Evolutionary conservation across 2,329 filamentous ascomycete genomes (phyloP), one percentile per base, ranked within the genome.

Genomic region (Purpureocillium takamizusanense): DNA sequence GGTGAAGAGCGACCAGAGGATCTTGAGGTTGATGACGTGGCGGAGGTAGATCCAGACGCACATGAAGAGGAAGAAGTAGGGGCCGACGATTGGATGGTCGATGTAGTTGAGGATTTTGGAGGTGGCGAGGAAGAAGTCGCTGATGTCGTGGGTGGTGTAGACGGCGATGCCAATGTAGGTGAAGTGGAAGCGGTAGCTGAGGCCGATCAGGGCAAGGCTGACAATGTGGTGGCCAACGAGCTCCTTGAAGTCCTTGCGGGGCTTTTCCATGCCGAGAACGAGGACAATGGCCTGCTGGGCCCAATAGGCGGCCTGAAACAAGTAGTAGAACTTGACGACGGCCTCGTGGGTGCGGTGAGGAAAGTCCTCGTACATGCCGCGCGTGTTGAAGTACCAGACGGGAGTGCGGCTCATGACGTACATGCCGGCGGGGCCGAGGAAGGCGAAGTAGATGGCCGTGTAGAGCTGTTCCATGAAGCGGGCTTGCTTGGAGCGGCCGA

Each of bases 401-500:
- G 88, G 82, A n/a, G 86, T 90, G 45, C 76, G 74, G 54, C 76
- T 83, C 89, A 97, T 95, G 57, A 95, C 85, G 57, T 83, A 95
- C 53, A 95, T 61, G 38, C 89, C 89, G 39, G 81, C 81, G 2
- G 88, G 88, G 2, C 87, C 87, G 41, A 94, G 80, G 41, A 92
- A 59, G 33, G 63, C 78, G 61, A 95, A 95, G 72, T 97, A 95
- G 38, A 95, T 68, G 18, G 88, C 89, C 2, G 89, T 95, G 65
- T 97, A 97, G 55, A 83, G 78, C 65, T 97, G 89, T 62, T 97
- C 89, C 86, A 95, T 92, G 71, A 95, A 95, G 27, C 89, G 82
- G 13, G 81, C 76, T 54, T 92, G 87, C 67, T 95, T 95, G 46
- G 73, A 78, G 40, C 81, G 76, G 45, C 75, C 78, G 54, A 95